These are phyloP conservation scores for Epithele typhae DNA, from an alignment of 768 basidiomycete species.

Conservation along the genomic window DNA sequence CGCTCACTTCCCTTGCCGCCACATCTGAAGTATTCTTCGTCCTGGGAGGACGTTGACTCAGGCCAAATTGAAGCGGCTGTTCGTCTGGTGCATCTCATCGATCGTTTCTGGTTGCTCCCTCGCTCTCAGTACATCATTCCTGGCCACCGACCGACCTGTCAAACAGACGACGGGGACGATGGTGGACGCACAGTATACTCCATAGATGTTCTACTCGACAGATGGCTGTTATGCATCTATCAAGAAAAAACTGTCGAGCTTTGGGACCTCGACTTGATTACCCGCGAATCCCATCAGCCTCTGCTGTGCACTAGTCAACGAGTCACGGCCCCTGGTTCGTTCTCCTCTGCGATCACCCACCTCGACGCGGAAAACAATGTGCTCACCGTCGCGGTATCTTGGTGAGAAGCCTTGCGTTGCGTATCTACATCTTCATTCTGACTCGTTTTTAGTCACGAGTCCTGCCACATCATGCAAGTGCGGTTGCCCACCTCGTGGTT, in stretches of 20 bases:
- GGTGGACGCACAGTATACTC: slow-evolving; percentile 26
- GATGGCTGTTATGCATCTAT: slow-evolving; percentile 45
- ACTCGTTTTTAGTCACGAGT: slow-evolving; percentile 12
- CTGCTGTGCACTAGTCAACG: slow-evolving; percentile 7
- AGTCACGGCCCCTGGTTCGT: slow-evolving; percentile 9
- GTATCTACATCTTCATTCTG: background rate
- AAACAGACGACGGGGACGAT: slow-evolving; percentile 6
- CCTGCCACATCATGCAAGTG: slow-evolving; percentile 11
- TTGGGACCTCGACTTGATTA: slow-evolving; percentile 31
- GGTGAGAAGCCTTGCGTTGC: slow-evolving; percentile 9
- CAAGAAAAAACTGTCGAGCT: slow-evolving; percentile 37
- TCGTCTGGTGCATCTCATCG: background rate
- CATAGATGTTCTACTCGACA: slow-evolving; percentile 39
- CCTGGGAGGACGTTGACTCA: slow-evolving; percentile 2
- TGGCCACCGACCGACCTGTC: slow-evolving; percentile 4
- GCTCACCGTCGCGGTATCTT: slow-evolving; percentile 20
- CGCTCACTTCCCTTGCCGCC: slow-evolving; percentile 14
- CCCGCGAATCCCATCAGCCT: slow-evolving; percentile 2
- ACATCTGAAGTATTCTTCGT: background rate
- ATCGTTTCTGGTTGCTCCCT: slow-evolving; percentile 14
- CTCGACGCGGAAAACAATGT: slow-evolving; percentile 10
- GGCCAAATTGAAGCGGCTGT: slow-evolving; percentile 8
- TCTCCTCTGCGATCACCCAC: slow-evolving; percentile 13
- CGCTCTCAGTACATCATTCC: slow-evolving; percentile 9
- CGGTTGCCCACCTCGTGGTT: slow-evolving; percentile 5